A percentile compares a stretch with the other conserved stretches of the same genome.
These are phyloP conservation scores for Coleophoma eucalyptorum DNA, from an alignment of 2,329 filamentous ascomycete species.

Conservation along the genomic window DNA sequence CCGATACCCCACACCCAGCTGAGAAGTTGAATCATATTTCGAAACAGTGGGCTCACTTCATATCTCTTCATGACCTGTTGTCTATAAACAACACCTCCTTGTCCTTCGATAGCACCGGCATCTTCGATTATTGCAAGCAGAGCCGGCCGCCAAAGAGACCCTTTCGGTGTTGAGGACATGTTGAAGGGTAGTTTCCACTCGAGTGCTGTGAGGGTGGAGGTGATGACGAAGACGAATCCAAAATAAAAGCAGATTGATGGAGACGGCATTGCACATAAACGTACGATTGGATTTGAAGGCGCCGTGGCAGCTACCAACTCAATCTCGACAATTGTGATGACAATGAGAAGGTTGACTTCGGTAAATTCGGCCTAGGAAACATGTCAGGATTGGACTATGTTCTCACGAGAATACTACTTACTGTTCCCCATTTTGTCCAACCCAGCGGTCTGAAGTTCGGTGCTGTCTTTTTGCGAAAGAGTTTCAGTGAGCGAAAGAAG, in stretches of 20 bases:
- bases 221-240: conserved; percentile 15
- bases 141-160: conserved; percentile 17
- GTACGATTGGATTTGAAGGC: conserved; percentile 15
- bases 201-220: conserved; percentile 16
- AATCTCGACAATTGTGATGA: conserved; percentile 19
- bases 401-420: conserved; percentile 4
- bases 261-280: conserved; percentile 21
- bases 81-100: conserved; percentile 19
- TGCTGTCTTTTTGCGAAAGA: conserved; percentile 15
- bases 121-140: conserved; percentile 20
- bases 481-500: conserved; percentile 16
- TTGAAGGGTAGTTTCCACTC: conserved; percentile 17
- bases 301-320: conserved; percentile 20
- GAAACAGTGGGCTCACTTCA: conserved; percentile 18
- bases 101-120: conserved; percentile 19
- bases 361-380: conserved; percentile 16
- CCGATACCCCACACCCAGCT: conserved; percentile 26
- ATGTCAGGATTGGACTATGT: not conserved
- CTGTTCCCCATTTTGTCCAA: conserved; percentile 24
- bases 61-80: conserved; percentile 19
- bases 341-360: conserved; percentile 19
- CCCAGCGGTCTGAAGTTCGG: conserved; percentile 19
- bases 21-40: conserved; percentile 18
- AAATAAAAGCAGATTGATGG: conserved; percentile 21
- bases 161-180: conserved; percentile 24